Evolutionary conservation across 257 asterid genomes (phyloP), one percentile per base, ranked within the genome.

Genomic region (Cynanchum wilfordii): DNA sequence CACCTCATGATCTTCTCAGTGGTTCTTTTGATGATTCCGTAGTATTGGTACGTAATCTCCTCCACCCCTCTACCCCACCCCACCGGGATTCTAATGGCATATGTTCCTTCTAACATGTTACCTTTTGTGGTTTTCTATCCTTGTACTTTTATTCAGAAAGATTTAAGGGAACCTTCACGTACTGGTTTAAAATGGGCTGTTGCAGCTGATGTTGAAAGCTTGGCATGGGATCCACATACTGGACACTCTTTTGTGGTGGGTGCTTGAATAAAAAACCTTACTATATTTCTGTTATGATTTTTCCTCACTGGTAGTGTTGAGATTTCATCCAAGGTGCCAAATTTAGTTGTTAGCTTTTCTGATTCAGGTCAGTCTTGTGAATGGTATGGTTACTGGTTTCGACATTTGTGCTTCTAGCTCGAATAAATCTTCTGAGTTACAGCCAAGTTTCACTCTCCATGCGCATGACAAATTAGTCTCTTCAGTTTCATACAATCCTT

Each of bases 151-250:
- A 62, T 25, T 68, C 50, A 89, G 97, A 87, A 85, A 73, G 98
- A 94, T 79, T 93, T 88, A 45, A 87, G 89, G 70, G 47, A 60
- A 64, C 75, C 82, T 12, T 74, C 86, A 30, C 86, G 82, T 59
- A 73, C 84, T 79, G 96, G 95, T 73, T 80, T 80, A 78, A 86
- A 80, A 69, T 91, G 96, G 84, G 44, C 86, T 12, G 88, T 90
- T 70, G 83, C 78, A n/a, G 87, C 90, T 76, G 94, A 90, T 60
- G 96, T 95, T 70, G 98, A 95, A 83, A 80, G 92, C 81, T 75
- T 95, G 88, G 95, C 89, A 51, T 95, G 98, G 98, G 97, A 95
- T 79, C 98, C 97, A 5, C 96, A 88, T 78, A 82, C 87, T 10
- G 91, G 86, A 84, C 87, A 92, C 80, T 89, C 92, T 4, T 92